These are phyloP conservation scores for Talaromyces proteolyticus DNA, from an alignment of 495 filamentous ascomycete genomes.

Conservation along the genomic window DNA sequence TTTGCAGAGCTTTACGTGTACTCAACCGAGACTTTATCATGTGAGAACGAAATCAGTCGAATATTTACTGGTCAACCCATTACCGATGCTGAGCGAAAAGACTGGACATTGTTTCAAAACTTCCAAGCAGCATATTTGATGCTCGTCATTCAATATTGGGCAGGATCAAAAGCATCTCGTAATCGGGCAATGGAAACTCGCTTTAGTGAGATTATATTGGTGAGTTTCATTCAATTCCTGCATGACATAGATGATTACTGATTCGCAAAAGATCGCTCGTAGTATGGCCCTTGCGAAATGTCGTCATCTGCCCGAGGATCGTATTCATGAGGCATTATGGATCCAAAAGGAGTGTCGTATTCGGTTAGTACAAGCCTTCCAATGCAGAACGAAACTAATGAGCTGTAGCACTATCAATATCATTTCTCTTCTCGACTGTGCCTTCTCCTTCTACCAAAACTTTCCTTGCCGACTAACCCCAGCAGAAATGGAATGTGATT, in stretches of 20 bases:
- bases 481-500: constrained; percentile 32
- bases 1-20: constrained; percentile 42
- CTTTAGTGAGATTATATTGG: constrained; percentile 37
- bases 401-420: constrained; percentile 29
- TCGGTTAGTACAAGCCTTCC: constrained; percentile 17
- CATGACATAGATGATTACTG: not conserved
- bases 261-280: constrained; percentile 24
- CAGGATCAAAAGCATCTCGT: constrained; percentile 30
- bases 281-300: constrained; percentile 27
- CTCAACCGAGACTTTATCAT: constrained; percentile 33
- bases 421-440: constrained; percentile 35
- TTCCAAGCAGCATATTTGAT: constrained; percentile 41
- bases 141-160: constrained; percentile 39
- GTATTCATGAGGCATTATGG: constrained; percentile 26
- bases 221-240: constrained; percentile 6
- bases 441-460: constrained; percentile 41
- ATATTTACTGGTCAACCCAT: constrained; percentile 18
- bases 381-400: constrained; percentile 1
- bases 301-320: constrained; percentile 25
- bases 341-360: constrained; percentile 41
- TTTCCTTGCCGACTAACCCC: constrained; percentile 34
- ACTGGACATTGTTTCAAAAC: constrained; percentile 36
- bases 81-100: constrained; percentile 16
- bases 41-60: constrained; percentile 32
- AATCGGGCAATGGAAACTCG: constrained; percentile 40